phyloP scores from a whole-genome alignment of 352 stramenopile species.

The Phytophthora palmivora region DNA sequence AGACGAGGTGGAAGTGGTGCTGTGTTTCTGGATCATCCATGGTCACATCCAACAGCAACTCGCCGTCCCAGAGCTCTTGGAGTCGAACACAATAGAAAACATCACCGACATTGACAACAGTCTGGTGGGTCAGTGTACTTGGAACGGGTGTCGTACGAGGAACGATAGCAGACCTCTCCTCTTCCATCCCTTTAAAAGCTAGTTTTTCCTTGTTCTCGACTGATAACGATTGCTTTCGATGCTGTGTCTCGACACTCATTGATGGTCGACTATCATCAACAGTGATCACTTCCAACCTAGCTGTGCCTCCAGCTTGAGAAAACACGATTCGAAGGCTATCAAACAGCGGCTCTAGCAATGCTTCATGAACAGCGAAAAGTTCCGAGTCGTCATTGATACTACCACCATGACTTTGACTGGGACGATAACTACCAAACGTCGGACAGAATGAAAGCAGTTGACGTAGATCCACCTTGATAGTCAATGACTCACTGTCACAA shows the following conservation, averaged over 20 bases:
- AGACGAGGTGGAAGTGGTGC: slow-evolving; percentile 35
- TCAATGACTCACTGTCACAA: slow-evolving; percentile 16
- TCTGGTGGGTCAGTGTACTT: slow-evolving; percentile 60
- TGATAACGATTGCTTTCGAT: slow-evolving; percentile 5
- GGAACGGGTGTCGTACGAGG: neutral
- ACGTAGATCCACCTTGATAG: slow-evolving; percentile 46
- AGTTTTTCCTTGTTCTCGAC: slow-evolving; percentile 11
- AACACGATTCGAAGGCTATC: slow-evolving; percentile 25
- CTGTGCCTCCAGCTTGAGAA: neutral
- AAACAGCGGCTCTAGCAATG: slow-evolving; percentile 56
- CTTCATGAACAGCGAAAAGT: slow-evolving; percentile 62
- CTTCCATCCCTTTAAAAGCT: neutral
- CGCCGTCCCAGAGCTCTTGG: slow-evolving; percentile 69
- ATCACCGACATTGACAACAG: slow-evolving; percentile 52
- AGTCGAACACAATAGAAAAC: slow-evolving; percentile 68
- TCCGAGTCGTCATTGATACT: slow-evolving; percentile 28
- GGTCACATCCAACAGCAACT: slow-evolving; percentile 60
- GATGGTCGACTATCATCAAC: slow-evolving; percentile 8
- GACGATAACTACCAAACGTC: slow-evolving; percentile 60
- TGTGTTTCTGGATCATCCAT: slow-evolving; percentile 65
- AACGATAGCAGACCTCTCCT: neutral
- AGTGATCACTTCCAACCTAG: slow-evolving; percentile 24
- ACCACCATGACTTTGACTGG: slow-evolving; percentile 44
- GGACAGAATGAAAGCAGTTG: slow-evolving; percentile 42
- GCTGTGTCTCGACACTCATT: slow-evolving; percentile 5